phyloP scores from a whole-genome alignment of 495 filamentous ascomycete species.

The Penicillium salamii region DNA sequence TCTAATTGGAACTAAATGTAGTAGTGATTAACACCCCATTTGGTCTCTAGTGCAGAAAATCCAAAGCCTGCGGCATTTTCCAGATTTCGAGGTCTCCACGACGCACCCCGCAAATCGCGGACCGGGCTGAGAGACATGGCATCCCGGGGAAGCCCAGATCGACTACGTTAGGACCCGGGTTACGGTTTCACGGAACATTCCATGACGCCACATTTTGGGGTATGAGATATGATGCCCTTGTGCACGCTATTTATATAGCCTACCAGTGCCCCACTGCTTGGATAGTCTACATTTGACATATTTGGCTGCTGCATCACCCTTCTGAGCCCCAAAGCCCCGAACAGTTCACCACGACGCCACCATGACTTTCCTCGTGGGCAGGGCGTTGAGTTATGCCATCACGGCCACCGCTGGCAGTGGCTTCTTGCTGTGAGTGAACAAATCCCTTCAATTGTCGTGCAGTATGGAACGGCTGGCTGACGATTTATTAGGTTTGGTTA shows the following conservation, averaged over 20 bases:
- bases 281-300: background rate
- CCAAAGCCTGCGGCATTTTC: conserved; percentile 6
- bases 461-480: background rate
- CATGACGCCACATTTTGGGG: conserved; percentile 13
- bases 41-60: too few species aligned
- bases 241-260: conserved; percentile 9
- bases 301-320: background rate
- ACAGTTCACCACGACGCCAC: background rate
- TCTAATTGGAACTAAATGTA: too few species aligned
- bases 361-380: conserved; percentile 30
- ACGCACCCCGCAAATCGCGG: conserved; percentile 15
- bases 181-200: conserved; percentile 10
- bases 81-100: background rate
- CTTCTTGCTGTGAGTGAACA: conserved; percentile 32
- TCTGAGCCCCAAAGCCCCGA: background rate
- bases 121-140: conserved; percentile 4
- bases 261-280: conserved; percentile 5
- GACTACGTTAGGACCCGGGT: conserved; percentile 2
- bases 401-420: conserved; percentile 40
- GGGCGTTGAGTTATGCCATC: conserved; percentile 28
- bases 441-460: background rate
- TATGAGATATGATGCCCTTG: background rate
- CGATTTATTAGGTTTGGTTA: conserved; percentile 33
- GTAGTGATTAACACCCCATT: too few species aligned
- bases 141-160: conserved; percentile 14